Percentiles rank a stretch among this genome's conserved stretches.
phyloP scores from a whole-genome alignment of 306 rosid genomes.

The Fragaria nilgerrensis region DNA sequence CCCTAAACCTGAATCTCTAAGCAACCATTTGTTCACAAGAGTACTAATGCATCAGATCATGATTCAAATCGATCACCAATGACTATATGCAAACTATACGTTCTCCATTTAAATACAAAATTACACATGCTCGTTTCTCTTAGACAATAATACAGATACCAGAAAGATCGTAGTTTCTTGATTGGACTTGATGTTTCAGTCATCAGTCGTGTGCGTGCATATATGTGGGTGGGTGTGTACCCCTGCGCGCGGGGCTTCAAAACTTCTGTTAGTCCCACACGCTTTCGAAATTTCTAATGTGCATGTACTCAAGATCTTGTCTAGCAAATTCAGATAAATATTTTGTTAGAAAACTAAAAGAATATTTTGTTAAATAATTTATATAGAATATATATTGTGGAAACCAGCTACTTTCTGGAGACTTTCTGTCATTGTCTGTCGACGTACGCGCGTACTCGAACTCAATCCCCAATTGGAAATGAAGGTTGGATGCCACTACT shows the following conservation, averaged over 20 bases:
- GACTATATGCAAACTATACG: background rate
- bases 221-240: background rate
- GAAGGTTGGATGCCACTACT: constrained; percentile 7
- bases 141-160: too few relatives aligned
- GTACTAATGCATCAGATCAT: background rate
- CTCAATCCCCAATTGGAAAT: background rate
- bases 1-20: too few relatives aligned
- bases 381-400: background rate
- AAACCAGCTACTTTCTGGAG: background rate
- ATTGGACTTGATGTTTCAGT: background rate
- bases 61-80: background rate
- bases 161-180: background rate
- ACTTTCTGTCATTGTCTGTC: background rate
- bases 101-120: background rate
- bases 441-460: background rate
- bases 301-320: background rate
- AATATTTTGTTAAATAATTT: too few relatives aligned
- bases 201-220: background rate
- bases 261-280: background rate
- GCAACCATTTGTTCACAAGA: background rate
- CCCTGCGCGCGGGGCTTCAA: background rate
- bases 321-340: background rate
- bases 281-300: background rate
- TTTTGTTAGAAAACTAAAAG: background rate
- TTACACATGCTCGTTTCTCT: background rate